Conservation (phyloP, 2,329 filamentous ascomycete species). For the Aspergillus sp. region DNA sequence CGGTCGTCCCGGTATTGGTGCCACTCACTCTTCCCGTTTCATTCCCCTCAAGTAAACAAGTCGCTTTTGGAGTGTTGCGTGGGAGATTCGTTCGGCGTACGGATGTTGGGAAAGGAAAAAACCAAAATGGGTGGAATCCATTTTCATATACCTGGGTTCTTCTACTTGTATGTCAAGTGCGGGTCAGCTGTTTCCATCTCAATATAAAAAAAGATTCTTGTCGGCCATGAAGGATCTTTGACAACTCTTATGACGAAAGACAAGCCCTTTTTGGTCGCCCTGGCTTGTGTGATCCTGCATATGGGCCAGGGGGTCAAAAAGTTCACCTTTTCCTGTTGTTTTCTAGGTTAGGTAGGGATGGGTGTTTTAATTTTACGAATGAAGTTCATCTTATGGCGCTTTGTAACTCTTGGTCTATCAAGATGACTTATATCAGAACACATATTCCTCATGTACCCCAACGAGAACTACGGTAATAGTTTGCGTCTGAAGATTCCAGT, state of each 20-base stretch:
- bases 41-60: conserved; percentile 94
- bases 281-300: neutral
- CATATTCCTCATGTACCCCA: too few species aligned
- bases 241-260: conserved; percentile 8
- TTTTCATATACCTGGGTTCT: conserved; percentile 22
- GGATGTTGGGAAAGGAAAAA: conserved; percentile 28
- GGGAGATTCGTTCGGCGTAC: conserved; percentile 28
- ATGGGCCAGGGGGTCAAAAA: conserved; percentile 3
- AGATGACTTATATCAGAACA: too few species aligned
- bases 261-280: conserved; percentile 6
- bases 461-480: too few species aligned
- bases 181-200: conserved; percentile 35
- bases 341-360: conserved; percentile 10
- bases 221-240: conserved; percentile 23
- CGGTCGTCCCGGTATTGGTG: conserved; percentile 99
- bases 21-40: conserved; percentile 99
- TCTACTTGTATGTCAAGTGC: conserved; percentile 35
- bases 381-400: conserved; percentile 2
- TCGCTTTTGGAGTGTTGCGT: conserved; percentile 30
- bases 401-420: neutral
- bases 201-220: conserved; percentile 32
- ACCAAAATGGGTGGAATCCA: conserved; percentile 31
- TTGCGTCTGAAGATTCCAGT: too few species aligned
- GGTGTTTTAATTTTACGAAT: conserved; percentile 18
- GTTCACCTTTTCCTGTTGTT: conserved; percentile 8